Evolutionary conservation across 192 early-diverging fungal species (phyloP).

Genomic region (Thoreauomyces humboldtii): DNA sequence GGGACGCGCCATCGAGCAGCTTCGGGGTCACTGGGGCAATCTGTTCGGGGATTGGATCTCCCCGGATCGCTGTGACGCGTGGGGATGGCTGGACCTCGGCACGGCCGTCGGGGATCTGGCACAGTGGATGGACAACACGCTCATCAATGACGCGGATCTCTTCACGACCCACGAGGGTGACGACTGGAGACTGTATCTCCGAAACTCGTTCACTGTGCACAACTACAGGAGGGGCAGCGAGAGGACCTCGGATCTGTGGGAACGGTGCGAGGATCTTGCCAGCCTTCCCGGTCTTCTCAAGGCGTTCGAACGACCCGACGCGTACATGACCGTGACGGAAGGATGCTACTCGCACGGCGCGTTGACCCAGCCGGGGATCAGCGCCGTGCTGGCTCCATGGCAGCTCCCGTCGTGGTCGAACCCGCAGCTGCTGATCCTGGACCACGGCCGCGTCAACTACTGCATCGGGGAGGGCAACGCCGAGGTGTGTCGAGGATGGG

Average conservation of each 20-base stretch:
- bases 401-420: slow-evolving; percentile 22
- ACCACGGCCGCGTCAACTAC: slow-evolving; percentile 28
- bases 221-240: slow-evolving; percentile 14
- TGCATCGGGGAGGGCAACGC: slow-evolving; percentile 30
- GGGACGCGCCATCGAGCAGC: slow-evolving; percentile 26
- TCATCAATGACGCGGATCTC: slow-evolving; percentile 20
- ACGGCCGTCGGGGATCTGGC: slow-evolving; percentile 26
- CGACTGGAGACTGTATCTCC: slow-evolving; percentile 26
- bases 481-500: slow-evolving; percentile 32
- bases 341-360: slow-evolving; percentile 36
- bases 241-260: slow-evolving; percentile 17
- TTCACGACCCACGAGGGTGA: slow-evolving; percentile 34
- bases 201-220: slow-evolving; percentile 30
- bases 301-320: slow-evolving; percentile 10
- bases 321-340: slow-evolving; percentile 24
- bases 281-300: slow-evolving; percentile 11
- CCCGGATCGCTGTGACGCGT: slow-evolving; percentile 31
- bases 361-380: slow-evolving; percentile 14
- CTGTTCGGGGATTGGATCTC: slow-evolving; percentile 29
- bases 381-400: slow-evolving; percentile 26
- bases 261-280: slow-evolving; percentile 20
- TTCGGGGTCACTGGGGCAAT: slow-evolving; percentile 21
- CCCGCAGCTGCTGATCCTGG: slow-evolving; percentile 11
- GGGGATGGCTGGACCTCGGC: slow-evolving; percentile 28
- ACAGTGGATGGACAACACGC: slow-evolving; percentile 32